Evolutionary conservation across 176 grass and related monocot species (phyloP), one percentile per base, ranked within the genome.

Genomic region (Bothriochloa decipiens): DNA sequence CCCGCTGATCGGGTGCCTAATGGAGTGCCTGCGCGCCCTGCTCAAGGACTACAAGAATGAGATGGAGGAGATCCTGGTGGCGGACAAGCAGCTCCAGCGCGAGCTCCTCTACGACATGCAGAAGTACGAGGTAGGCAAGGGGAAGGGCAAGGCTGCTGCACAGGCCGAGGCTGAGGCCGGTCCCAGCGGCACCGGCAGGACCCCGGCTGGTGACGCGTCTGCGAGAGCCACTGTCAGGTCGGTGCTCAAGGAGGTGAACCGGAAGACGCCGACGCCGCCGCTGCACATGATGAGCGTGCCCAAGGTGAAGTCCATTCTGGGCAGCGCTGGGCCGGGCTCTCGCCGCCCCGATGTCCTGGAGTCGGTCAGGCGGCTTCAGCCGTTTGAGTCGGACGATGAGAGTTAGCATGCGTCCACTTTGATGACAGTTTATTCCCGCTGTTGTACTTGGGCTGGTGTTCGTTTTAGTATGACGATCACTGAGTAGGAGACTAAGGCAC

Each of bases 21-120:
- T 95, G 96, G 96, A 98, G 43, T 98, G 92, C 80, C 73, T 98
- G 18, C 83, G 82, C 0, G n/a, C 85, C 18, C 89, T 98, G 65
- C 88, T 98, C 23, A 95, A 95, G 90, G 96, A 95, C 83, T 98
- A 90, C 88, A 98, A 95, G 90, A 95, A 87, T 23, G 93, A 98
- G 89, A 89, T 98, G 4, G 96, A 98, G 8, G 96, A 98, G 80
- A 98, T 98, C 47, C 71, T 98, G 72, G 93, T 98, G 64, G 93
- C 91, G 0, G 96, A 98, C 84, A 98, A 93, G 86, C 93, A 95
- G 75, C 91, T 98, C 33, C 96, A 98, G 87, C 88, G 78, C 60
- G 96, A 98, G 81, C 96, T 98, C 64, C 82, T 95, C 27, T 98
- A 98, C 42, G 96, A 98, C 83, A 98, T 95, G 79, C 91, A 93